Base-by-base conservation (phyloP, 352 stramenopile genomes). In the Pythium guiyangense region DNA sequence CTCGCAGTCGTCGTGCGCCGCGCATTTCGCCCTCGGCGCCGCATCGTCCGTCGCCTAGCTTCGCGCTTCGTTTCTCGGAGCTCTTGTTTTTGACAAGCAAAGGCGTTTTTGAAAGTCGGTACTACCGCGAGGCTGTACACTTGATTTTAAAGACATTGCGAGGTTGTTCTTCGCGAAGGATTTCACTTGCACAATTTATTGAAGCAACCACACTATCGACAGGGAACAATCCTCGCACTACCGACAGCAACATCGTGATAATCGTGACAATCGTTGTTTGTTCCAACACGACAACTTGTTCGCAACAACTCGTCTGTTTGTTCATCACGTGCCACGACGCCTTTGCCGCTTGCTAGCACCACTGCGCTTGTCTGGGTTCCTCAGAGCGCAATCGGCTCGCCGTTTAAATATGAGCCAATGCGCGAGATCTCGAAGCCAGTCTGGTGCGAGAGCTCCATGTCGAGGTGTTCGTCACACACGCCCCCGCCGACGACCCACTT, bases 401-500 rank as follows among this genome's bases (percentile, higher is more conserved):
- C 78, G 51, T 64, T 77, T 84, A 91, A 81, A 88, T 88, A 91
- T 47, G 73, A 69, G 53, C 72, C 66, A 43, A 89, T 66, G 37
- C 78, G 69, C 5, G 78, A 73, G 49, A 86, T 71, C 49, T 90
- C 77, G 57, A 87, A 76, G 35, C 60, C 56, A 43, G 71, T 66
- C 53, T 78, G 71, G 25, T 66, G 64, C n/a, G 69, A 67, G 15
- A 90, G 66, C 54, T 86, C 75, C 35, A 86, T 57, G 25, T 91
- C 75, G 18, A 86, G 53, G 54, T 94, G 82, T 49, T 87, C 73
- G 3, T 64, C 49, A 57, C 84, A 94, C 56, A 84, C 86, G 46
- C 84, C 84, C 25, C 84, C 84, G 12, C 84, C 84, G 0, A 90
- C 47, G 22, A 94, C 84, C 84, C 84, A 94, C 48, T 79, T 82